Evolutionary conservation across 1,284 basidiomycete species (phyloP), one percentile per base, ranked within the genome.

Genomic region (Rhodofomes roseus): DNA sequence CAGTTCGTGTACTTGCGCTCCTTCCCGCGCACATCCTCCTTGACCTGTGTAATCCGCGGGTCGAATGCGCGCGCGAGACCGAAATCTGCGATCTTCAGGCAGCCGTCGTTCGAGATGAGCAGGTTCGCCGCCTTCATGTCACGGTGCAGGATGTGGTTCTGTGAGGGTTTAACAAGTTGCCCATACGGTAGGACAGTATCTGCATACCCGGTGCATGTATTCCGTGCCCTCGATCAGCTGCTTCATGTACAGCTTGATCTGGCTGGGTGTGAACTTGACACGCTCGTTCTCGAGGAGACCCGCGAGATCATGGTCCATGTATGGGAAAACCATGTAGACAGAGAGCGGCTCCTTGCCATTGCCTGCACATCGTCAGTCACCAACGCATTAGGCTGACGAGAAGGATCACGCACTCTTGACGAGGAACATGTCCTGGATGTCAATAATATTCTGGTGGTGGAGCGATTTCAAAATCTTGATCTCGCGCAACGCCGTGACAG

Each of bases 81-180:
- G 67, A 99, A 98, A 74, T 99, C 96, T 12, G 96, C 97, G 65
- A 99, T 96, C 68, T 89, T 87, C 23, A 96, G 78, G 27, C 81
- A 79, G 5, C 95, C 95, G 2, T 81, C 76, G 70, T 97, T 96
- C 58, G 89, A 90, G 60, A 99, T 97, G 51, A 99, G 87, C 57
- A 99, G 77, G 71, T 99, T 99, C 31, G 97, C 96, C 6, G 96
- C 93, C 74, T 99, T 99, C 89, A 99, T 95, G 70, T 99, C 97
- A 57, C 97, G 93, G 74, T 99, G 96, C 11, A 99, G 80, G 67
- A 98, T 95, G 65, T 92, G 86, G 73, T 98, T 98, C 93, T 97
- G 68, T 25, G 61, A 22, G 18, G 25, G 40, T 43, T 57, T 11
- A 58, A 58, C 27, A 46, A 67, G 59, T 56, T 37, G 59, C 56